Percentiles rank a stretch among this genome's conserved stretches.
phyloP scores from a whole-genome alignment of 2,329 filamentous ascomycete genomes.

The Thielaviopsis euricoi region DNA sequence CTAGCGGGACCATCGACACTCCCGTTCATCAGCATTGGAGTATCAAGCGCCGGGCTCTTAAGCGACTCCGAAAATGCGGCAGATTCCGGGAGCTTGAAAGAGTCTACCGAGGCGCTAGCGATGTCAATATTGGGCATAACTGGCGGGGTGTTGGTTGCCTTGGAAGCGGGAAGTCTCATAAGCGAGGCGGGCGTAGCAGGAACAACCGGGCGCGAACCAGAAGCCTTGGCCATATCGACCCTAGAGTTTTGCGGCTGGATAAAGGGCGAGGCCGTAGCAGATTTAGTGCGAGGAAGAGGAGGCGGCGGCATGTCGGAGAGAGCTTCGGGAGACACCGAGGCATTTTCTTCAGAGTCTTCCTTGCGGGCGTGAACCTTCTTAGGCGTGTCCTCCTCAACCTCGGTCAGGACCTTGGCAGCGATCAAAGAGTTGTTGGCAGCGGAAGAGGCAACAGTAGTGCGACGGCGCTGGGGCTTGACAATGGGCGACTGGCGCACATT shows the following conservation, averaged over 20 bases:
- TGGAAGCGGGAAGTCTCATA: conserved; percentile 54
- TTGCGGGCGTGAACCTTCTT: conserved; percentile 16
- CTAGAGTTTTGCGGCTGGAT: conserved; percentile 36
- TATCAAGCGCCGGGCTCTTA: conserved; percentile 18
- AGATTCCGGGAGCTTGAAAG: conserved; percentile 57
- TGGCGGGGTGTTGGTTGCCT: conserved; percentile 19
- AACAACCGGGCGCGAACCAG: conserved; percentile 13
- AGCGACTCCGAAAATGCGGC: conserved; percentile 23
- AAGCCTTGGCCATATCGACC: conserved; percentile 13
- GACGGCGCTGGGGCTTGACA: conserved; percentile 46
- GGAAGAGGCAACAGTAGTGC: conserved; percentile 19
- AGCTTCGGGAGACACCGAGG: conserved; percentile 46
- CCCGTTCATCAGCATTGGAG: background rate
- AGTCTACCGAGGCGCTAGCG: conserved; percentile 4
- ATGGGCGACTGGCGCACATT: conserved; percentile 56
- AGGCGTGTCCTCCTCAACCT: conserved; percentile 27
- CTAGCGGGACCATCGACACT: conserved; percentile 22
- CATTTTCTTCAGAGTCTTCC: conserved; percentile 47
- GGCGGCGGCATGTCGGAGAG: conserved; percentile 51
- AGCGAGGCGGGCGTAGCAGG: conserved; percentile 77
- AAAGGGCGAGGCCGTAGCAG: conserved; percentile 50
- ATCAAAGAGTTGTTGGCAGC: conserved; percentile 35
- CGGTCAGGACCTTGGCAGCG: conserved; percentile 36
- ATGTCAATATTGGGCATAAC: background rate
- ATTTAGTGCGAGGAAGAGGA: conserved; percentile 48